Evolutionary conservation across 176 grass and related monocot genomes (phyloP).

Genomic region (Miscanthus lutarioriparius): DNA sequence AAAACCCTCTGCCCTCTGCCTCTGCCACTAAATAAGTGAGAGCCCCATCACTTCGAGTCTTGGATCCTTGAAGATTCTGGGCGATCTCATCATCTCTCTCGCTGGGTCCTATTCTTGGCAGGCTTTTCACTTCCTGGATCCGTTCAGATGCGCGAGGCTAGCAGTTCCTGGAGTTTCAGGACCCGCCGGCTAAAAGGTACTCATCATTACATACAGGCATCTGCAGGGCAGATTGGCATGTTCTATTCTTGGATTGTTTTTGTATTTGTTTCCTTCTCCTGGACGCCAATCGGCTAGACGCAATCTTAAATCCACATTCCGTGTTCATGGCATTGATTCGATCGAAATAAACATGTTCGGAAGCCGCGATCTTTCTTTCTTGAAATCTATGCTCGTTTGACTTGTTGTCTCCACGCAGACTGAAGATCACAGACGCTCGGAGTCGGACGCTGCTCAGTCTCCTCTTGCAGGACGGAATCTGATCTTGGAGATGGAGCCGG

Average conservation of each 20-base stretch:
- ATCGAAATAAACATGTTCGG: neutral
- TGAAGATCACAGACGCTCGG: slow-evolving; percentile 4
- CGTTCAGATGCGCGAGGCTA: slow-evolving; percentile 3
- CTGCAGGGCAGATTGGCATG: neutral
- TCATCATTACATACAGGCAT: neutral
- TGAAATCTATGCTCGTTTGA: slow-evolving; percentile 31
- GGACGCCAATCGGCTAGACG: neutral
- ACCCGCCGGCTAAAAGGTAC: neutral
- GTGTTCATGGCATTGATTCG: slow-evolving; percentile 37
- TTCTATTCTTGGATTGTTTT: slow-evolving; percentile 6
- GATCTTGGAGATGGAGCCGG: slow-evolving; percentile 52
- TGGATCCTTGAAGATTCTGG: slow-evolving; percentile 40
- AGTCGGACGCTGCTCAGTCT: slow-evolving; percentile 4
- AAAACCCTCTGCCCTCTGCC: slow-evolving; percentile 30
- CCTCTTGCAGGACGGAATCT: slow-evolving; percentile 1
- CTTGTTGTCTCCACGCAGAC: slow-evolving; percentile 37
- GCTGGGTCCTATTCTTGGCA: slow-evolving; percentile 28
- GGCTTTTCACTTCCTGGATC: slow-evolving; percentile 41
- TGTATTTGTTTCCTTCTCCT: neutral
- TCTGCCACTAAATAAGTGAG: slow-evolving; percentile 13
- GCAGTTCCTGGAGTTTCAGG: slow-evolving; percentile 23
- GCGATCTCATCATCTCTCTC: slow-evolving; percentile 14
- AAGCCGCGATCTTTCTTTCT: slow-evolving; percentile 19
- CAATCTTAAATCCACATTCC: neutral
- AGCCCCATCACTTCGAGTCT: slow-evolving; percentile 7